phyloP scores from a whole-genome alignment of 805 yeast genomes.

The Candida vaughaniae region DNA sequence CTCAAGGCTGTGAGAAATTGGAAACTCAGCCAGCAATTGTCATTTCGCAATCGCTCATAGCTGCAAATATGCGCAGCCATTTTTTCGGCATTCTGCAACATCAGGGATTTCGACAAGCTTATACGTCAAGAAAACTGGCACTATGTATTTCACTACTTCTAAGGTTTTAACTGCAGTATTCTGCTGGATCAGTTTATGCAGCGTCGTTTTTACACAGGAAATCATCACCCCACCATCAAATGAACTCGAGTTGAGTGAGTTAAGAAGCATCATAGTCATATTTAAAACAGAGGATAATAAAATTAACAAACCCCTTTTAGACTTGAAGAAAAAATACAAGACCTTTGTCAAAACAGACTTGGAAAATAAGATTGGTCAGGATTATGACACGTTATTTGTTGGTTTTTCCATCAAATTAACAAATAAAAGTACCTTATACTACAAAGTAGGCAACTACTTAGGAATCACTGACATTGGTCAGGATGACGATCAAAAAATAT shows the following conservation, averaged over 20 bases:
- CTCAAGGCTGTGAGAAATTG: too few relatives aligned
- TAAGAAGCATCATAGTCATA: slow-evolving; percentile 5
- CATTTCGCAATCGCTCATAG: slow-evolving; percentile 2
- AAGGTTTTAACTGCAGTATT: neutral
- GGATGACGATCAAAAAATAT: slow-evolving; percentile 3
- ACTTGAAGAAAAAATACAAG: slow-evolving; percentile 8
- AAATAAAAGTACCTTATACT: slow-evolving; percentile 3
- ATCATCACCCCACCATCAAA: neutral
- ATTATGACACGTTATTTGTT: slow-evolving; percentile 8
- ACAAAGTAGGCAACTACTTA: slow-evolving; percentile 5
- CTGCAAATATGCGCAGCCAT: too few relatives aligned
- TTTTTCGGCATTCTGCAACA: too few relatives aligned
- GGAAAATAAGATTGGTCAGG: slow-evolving; percentile 8
- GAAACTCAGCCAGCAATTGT: slow-evolving; percentile 3
- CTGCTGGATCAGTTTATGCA: neutral
- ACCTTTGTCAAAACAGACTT: slow-evolving; percentile 4
- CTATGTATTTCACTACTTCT: too few relatives aligned
- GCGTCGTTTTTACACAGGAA: neutral
- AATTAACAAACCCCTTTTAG: slow-evolving; percentile 1
- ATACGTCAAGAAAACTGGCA: too few relatives aligned
- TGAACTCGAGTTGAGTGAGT: slow-evolving; percentile 3
- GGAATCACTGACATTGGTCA: neutral
- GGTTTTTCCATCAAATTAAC: slow-evolving; percentile 10
- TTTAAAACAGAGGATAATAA: slow-evolving; percentile 3
- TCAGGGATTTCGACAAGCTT: too few relatives aligned